Evolutionary conservation across 495 filamentous ascomycete genomes (phyloP).

Genomic region (Paragyromitra xinjiangensis): DNA sequence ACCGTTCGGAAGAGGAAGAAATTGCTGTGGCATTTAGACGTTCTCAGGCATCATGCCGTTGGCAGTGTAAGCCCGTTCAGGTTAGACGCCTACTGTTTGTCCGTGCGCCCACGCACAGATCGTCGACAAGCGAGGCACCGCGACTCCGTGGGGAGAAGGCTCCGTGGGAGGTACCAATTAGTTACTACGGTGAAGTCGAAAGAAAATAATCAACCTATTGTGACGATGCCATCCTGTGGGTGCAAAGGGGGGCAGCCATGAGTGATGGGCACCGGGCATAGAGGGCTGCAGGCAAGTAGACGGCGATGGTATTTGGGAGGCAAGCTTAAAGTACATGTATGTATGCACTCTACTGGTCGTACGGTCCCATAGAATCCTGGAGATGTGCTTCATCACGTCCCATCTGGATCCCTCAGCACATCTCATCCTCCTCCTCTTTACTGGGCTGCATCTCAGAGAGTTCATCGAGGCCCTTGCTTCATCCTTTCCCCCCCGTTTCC

Average conservation of each 20-base stretch:
- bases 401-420: slow-evolving; percentile 31
- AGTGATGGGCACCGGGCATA: neutral
- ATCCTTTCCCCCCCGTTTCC: slow-evolving; percentile 17
- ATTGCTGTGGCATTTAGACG: slow-evolving; percentile 31
- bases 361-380: slow-evolving; percentile 12
- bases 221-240: slow-evolving; percentile 17
- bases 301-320: slow-evolving; percentile 46
- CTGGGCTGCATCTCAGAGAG: slow-evolving; percentile 13
- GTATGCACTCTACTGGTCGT: slow-evolving; percentile 9
- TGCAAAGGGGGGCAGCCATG: slow-evolving; percentile 23
- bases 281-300: slow-evolving; percentile 35
- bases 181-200: slow-evolving; percentile 1
- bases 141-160: slow-evolving; percentile 14
- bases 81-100: slow-evolving; percentile 28
- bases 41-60: slow-evolving; percentile 48
- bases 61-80: slow-evolving; percentile 9
- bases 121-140: slow-evolving; percentile 43
- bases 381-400: slow-evolving; percentile 18
- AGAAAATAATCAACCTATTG: slow-evolving; percentile 1
- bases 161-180: slow-evolving; percentile 16
- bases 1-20: slow-evolving; percentile 27
- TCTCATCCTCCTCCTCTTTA: slow-evolving; percentile 12
- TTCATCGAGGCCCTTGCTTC: slow-evolving; percentile 35
- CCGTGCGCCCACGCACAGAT: slow-evolving; percentile 49
- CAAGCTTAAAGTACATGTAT: slow-evolving; percentile 24